Evolutionary conservation across 1,284 basidiomycete species (phyloP).

Genomic region (Ustilago curta): DNA sequence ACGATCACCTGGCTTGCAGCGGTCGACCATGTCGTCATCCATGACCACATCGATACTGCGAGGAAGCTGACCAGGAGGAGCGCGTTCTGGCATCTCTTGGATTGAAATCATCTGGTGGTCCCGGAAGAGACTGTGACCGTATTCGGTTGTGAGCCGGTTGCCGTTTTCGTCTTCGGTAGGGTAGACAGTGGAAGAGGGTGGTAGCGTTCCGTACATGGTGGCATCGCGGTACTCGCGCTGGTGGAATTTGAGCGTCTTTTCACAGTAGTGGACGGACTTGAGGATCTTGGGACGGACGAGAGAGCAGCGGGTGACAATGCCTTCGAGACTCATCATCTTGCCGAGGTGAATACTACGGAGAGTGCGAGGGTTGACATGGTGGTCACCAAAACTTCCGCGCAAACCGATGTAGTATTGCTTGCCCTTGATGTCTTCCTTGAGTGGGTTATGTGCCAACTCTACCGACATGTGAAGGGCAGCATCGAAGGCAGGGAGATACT

Average conservation of each 20-base stretch:
- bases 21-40: slow-evolving; percentile 96
- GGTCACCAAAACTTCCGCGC: slow-evolving; percentile 97
- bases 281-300: slow-evolving; percentile 98
- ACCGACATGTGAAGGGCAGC: slow-evolving; percentile 83
- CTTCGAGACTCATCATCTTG: slow-evolving; percentile 96
- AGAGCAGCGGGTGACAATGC: slow-evolving; percentile 96
- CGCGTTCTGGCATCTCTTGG: slow-evolving; percentile 99
- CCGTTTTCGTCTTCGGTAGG: slow-evolving; percentile 93
- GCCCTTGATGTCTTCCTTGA: slow-evolving; percentile 84
- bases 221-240: slow-evolving; percentile 90
- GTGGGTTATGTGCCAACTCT: slow-evolving; percentile 79
- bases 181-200: slow-evolving; percentile 70
- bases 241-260: slow-evolving; percentile 85
- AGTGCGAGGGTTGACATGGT: slow-evolving; percentile 95
- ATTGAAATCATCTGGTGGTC: slow-evolving; percentile 98
- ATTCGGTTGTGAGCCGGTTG: slow-evolving; percentile 88
- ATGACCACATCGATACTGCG: slow-evolving; percentile 94
- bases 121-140: slow-evolving; percentile 88
- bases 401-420: slow-evolving; percentile 84
- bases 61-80: slow-evolving; percentile 95
- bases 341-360: slow-evolving; percentile 88
- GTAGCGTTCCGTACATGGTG: slow-evolving; percentile 83
- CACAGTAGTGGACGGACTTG: slow-evolving; percentile 94
- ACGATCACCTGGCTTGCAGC: slow-evolving; percentile 96
- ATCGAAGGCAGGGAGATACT: slow-evolving; percentile 92